Percentiles rank a stretch among this genome's conserved stretches.
Evolutionary conservation across 1,284 basidiomycete genomes (phyloP).

Genomic region (Pseudozyma sp.): DNA sequence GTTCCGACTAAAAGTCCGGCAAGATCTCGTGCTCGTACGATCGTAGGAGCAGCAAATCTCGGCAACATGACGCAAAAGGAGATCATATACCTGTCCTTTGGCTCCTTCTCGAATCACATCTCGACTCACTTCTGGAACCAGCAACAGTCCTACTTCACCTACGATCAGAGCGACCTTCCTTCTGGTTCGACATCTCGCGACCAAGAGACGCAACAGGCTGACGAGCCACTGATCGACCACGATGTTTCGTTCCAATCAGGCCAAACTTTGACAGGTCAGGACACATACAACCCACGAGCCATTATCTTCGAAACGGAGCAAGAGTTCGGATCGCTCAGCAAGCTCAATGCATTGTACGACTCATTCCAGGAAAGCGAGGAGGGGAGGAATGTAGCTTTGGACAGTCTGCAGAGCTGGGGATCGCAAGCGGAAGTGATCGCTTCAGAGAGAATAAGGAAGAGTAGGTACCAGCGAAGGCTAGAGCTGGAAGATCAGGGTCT

Average conservation of each 20-base stretch:
- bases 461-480: slow-evolving; percentile 41
- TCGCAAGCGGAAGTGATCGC: slow-evolving; percentile 27
- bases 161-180: slow-evolving; percentile 28
- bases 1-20: background rate
- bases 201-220: slow-evolving; percentile 7
- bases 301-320: slow-evolving; percentile 61
- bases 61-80: slow-evolving; percentile 54
- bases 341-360: slow-evolving; percentile 53
- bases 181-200: slow-evolving; percentile 26
- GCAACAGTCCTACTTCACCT: slow-evolving; percentile 63
- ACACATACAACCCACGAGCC: slow-evolving; percentile 61
- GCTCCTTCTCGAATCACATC: slow-evolving; percentile 62
- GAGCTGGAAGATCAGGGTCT: slow-evolving; percentile 49
- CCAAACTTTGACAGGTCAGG: slow-evolving; percentile 47
- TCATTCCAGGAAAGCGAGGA: slow-evolving; percentile 26
- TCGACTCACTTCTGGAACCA: slow-evolving; percentile 67
- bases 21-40: background rate
- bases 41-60: background rate
- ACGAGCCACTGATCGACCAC: slow-evolving; percentile 57
- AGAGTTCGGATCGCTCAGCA: slow-evolving; percentile 55
- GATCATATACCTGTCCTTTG: slow-evolving; percentile 64
- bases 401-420: slow-evolving; percentile 34
- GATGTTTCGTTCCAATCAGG: slow-evolving; percentile 62
- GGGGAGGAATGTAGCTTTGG: slow-evolving; percentile 23
- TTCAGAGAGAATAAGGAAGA: slow-evolving; percentile 21